Evolutionary conservation across 495 filamentous ascomycete species (phyloP).

Genomic region (Hypoxylon rickii): DNA sequence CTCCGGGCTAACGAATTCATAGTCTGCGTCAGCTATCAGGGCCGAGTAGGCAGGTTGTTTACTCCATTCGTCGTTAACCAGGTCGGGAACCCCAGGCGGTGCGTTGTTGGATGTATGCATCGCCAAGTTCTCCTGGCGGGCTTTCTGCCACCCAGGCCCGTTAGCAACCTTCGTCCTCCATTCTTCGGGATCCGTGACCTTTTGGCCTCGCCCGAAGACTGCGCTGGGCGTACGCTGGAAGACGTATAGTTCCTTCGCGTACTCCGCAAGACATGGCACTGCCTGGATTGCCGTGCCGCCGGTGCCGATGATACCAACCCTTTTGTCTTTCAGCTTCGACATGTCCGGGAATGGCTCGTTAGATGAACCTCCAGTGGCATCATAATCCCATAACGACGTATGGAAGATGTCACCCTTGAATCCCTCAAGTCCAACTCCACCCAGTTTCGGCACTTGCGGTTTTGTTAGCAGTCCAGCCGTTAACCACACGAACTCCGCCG

Average conservation of each 20-base stretch:
- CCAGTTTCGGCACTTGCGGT: slow-evolving; percentile 52
- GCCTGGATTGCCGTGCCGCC: slow-evolving; percentile 61
- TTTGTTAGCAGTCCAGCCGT: slow-evolving; percentile 47
- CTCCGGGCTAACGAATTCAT: slow-evolving; percentile 36
- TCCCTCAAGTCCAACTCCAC: slow-evolving; percentile 45
- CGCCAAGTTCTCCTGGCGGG: slow-evolving; percentile 45
- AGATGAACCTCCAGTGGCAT: slow-evolving; percentile 56
- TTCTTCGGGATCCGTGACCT: slow-evolving; percentile 51
- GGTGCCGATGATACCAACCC: slow-evolving; percentile 59
- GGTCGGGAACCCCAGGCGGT: slow-evolving; percentile 36
- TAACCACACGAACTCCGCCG: slow-evolving; percentile 43
- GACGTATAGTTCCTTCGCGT: slow-evolving; percentile 57
- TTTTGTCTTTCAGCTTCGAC: slow-evolving; percentile 52
- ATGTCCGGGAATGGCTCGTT: slow-evolving; percentile 44
- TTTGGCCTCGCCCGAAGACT: slow-evolving; percentile 54
- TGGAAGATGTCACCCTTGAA: slow-evolving; percentile 58
- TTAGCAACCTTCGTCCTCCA: slow-evolving; percentile 45
- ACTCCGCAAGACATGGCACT: slow-evolving; percentile 55
- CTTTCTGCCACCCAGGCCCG: slow-evolving; percentile 51
- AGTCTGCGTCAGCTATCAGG: slow-evolving; percentile 38
- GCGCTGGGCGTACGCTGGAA: slow-evolving; percentile 61
- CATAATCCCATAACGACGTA: slow-evolving; percentile 59
- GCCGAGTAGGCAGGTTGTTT: slow-evolving; percentile 35
- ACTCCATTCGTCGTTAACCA: slow-evolving; percentile 52
- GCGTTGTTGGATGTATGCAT: slow-evolving; percentile 31